These are phyloP conservation scores for Psilocybe subaeruginosa DNA, from an alignment of 768 basidiomycete genomes.

Conservation along the genomic window DNA sequence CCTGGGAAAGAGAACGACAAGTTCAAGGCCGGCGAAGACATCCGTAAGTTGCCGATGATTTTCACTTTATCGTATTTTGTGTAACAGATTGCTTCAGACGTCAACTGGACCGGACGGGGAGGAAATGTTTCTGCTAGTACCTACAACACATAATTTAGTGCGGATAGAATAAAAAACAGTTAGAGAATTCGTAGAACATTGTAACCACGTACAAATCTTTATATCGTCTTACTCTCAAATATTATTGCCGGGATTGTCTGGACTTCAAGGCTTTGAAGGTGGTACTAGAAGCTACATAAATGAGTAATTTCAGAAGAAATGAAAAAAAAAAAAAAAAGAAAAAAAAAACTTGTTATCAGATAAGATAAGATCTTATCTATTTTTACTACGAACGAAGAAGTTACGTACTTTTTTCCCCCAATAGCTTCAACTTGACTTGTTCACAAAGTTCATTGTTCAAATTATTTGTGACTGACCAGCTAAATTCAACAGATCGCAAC, in stretches of 20 bases:
- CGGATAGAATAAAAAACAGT: not conserved
- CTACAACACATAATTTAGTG: conserved; percentile 58
- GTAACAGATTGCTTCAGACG: conserved; percentile 52
- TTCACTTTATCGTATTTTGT: not conserved
- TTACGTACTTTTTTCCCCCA: too few relatives aligned
- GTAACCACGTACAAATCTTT: conserved; percentile 15
- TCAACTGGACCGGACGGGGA: conserved; percentile 99
- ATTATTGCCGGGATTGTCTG: not conserved
- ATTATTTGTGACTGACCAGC: too few relatives aligned
- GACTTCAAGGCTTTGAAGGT: too few relatives aligned
- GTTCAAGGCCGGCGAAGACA: conserved; percentile 82
- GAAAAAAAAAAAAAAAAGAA: too few relatives aligned
- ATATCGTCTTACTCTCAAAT: conserved; percentile 7
- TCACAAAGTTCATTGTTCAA: too few relatives aligned
- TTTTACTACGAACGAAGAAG: too few relatives aligned
- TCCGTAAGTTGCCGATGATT: conserved; percentile 62
- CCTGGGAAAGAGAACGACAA: conserved; percentile 89
- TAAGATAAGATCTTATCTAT: too few relatives aligned
- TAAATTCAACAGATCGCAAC: too few relatives aligned
- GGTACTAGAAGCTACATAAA: too few relatives aligned
- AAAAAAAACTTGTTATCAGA: too few relatives aligned
- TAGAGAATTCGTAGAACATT: conserved; percentile 20
- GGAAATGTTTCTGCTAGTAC: conserved; percentile 91
- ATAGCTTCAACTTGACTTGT: too few relatives aligned
- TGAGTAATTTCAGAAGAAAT: too few relatives aligned